Percentiles rank a stretch among this genome's conserved stretches.
Conservation (phyloP, 2,329 filamentous ascomycete genomes). For the Clonostachys byssicola region DNA sequence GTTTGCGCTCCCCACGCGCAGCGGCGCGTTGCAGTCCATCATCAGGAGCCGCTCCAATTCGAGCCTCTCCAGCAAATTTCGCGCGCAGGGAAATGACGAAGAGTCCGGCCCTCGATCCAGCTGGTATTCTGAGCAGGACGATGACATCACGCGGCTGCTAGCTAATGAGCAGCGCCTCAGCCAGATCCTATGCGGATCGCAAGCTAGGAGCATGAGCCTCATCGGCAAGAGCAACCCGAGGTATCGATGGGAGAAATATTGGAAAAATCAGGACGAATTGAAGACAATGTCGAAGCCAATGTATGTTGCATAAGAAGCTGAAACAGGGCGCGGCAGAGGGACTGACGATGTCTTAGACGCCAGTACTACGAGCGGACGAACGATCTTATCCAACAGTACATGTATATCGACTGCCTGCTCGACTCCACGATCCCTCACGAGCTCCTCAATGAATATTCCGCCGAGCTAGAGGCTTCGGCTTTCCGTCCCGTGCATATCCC, state of each 20-base stretch:
- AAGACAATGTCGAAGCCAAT: conserved; percentile 67
- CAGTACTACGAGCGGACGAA: conserved; percentile 89
- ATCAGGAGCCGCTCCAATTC: conserved; percentile 30
- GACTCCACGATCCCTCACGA: conserved; percentile 92
- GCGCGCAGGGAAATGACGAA: conserved; percentile 16
- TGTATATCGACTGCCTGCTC: conserved; percentile 87
- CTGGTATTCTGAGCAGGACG: conserved; percentile 20
- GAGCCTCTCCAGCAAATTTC: conserved; percentile 13
- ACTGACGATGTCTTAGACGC: conserved; percentile 39
- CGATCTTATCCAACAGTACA: conserved; percentile 82
- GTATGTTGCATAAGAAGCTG: conserved; percentile 25
- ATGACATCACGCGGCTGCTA: conserved; percentile 37
- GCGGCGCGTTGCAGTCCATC: conserved; percentile 28
- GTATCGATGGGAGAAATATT: conserved; percentile 84
- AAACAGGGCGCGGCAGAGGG: not conserved
- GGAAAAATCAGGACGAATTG: conserved; percentile 75
- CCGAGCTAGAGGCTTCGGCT: conserved; percentile 52
- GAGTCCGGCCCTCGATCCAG: conserved; percentile 10
- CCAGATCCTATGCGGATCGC: conserved; percentile 58
- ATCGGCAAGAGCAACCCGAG: conserved; percentile 85
- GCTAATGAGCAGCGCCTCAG: conserved; percentile 55
- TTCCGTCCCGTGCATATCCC: conserved; percentile 59
- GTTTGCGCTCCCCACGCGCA: conserved; percentile 22
- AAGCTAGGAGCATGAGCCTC: conserved; percentile 78
- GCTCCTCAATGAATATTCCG: conserved; percentile 80